These are phyloP conservation scores for Boeremia lycopersici DNA, from an alignment of 2,329 filamentous ascomycete genomes.

Conservation along the genomic window DNA sequence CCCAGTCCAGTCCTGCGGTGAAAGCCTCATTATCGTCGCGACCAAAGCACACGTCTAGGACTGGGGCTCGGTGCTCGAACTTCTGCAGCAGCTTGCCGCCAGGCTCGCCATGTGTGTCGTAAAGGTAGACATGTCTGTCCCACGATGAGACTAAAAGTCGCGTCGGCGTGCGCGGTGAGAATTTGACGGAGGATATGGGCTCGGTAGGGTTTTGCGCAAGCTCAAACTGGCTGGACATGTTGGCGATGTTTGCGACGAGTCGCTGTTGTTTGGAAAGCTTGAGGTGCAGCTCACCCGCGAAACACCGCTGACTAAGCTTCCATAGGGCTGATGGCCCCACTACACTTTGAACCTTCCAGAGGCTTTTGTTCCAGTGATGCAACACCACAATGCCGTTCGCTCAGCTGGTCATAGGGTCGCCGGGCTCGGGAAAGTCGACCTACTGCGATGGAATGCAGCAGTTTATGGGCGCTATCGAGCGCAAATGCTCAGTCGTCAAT, in stretches of 20 bases:
- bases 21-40: constrained; percentile 82
- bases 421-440: constrained; percentile 93
- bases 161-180: constrained; percentile 76
- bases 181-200: constrained; percentile 84
- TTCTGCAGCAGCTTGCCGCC: constrained; percentile 71
- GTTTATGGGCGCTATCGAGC: constrained; percentile 93
- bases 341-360: constrained; percentile 1
- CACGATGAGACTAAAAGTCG: constrained; percentile 91
- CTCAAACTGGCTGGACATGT: constrained; percentile 69
- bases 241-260: constrained; percentile 18
- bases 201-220: constrained; percentile 82
- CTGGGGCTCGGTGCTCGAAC: constrained; percentile 81
- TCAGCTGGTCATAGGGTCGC: constrained; percentile 92
- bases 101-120: constrained; percentile 70
- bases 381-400: constrained; percentile 59
- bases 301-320: constrained; percentile 13
- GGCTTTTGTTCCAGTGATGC: neutral
- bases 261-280: constrained; percentile 18
- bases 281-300: constrained; percentile 21
- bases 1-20: constrained; percentile 84
- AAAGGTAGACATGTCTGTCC: constrained; percentile 91
- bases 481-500: constrained; percentile 93
- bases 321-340: constrained; percentile 13
- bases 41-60: constrained; percentile 92
- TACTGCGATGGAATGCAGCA: constrained; percentile 99